Evolutionary conservation across 148 eudicot species (phyloP), one percentile per base, ranked within the genome.

Genomic region (Talinum fruticosum): DNA sequence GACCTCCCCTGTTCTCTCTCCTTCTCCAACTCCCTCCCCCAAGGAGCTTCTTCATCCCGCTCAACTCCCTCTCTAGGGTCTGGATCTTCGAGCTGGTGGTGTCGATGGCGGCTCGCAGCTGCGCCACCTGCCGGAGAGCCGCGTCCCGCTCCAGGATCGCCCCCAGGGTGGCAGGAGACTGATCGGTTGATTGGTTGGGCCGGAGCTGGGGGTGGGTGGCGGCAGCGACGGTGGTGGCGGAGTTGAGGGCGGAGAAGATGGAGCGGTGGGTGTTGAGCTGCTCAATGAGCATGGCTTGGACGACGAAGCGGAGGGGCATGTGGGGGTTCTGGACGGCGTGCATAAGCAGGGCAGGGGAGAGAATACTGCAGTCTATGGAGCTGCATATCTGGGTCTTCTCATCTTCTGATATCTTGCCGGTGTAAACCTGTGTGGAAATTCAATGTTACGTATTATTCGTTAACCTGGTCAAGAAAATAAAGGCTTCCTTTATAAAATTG

Each of bases 241-340:
- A 32, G 75, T 73, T 77, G 75, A 82, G 78, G 24, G 74, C 71
- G 38, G 85, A 72, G 83, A 83, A 78, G 79, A 94, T 83, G 69
- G 94, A 83, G 75, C 88, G 93, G 72, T 92, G 98, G 2, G 98
- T 89, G 86, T 86, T 89, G 83, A 94, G 90, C 76, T 92, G 97
- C 84, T 89, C 91, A 51, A 90, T 76, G 68, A 94, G 90, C 97
- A 94, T 92, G 80, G 98, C 97, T 82, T 92, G 97, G 80, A 94
- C 92, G 0, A 94, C 80, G 84, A 94, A 92, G 12, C 94, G 77
- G 12, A 94, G 82, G 15, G 98, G 97, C 92, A 94, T 85, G 33
- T 80, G 85, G 0, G 94, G 94, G 87, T 94, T 94, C 54, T 94
- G 98, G 8, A 94, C 98, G 0, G 92, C 92, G 73, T 92, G 98